These are phyloP conservation scores for Phylloporus sp. DNA, from an alignment of 768 basidiomycete species.

Conservation along the genomic window DNA sequence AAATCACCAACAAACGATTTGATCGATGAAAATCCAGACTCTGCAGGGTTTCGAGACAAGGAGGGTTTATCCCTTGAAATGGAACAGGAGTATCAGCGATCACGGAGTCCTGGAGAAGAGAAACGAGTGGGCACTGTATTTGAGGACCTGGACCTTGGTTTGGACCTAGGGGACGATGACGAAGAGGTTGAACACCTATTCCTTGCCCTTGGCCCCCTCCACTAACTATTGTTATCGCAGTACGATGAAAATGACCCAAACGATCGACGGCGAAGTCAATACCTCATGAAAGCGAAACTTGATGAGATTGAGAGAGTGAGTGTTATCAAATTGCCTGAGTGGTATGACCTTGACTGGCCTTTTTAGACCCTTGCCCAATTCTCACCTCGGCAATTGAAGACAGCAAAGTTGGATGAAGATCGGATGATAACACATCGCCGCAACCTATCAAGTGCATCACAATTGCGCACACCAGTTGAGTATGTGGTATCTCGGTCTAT, in stretches of 20 bases:
- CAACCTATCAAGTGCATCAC: constrained; percentile 13
- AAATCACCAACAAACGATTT: constrained; percentile 31
- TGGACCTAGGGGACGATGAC: constrained; percentile 40
- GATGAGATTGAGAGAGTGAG: constrained; percentile 76
- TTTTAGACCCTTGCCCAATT: constrained; percentile 60
- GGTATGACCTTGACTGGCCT: constrained; percentile 8
- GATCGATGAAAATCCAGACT: constrained; percentile 21
- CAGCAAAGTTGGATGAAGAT: constrained; percentile 19
- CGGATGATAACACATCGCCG: constrained; percentile 17
- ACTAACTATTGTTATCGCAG: constrained; percentile 34
- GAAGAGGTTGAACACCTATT: constrained; percentile 35
- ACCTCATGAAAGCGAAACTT: constrained; percentile 67
- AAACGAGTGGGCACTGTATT: constrained; percentile 46
- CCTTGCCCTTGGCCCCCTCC: background rate
- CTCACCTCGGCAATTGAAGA: constrained; percentile 48
- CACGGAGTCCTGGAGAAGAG: constrained; percentile 37
- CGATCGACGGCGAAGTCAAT: constrained; percentile 72
- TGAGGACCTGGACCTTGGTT: constrained; percentile 43
- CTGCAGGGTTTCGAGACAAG: constrained; percentile 8
- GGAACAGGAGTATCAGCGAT: constrained; percentile 27
- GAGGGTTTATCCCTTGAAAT: constrained; percentile 24
- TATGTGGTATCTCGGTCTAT: constrained; percentile 15
- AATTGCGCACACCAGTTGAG: constrained; percentile 11
- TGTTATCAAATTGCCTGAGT: constrained; percentile 7
- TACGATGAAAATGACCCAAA: constrained; percentile 69